Evolutionary conservation across 192 early-diverging fungal genomes (phyloP).

Genomic region (Coemansia sp.): DNA sequence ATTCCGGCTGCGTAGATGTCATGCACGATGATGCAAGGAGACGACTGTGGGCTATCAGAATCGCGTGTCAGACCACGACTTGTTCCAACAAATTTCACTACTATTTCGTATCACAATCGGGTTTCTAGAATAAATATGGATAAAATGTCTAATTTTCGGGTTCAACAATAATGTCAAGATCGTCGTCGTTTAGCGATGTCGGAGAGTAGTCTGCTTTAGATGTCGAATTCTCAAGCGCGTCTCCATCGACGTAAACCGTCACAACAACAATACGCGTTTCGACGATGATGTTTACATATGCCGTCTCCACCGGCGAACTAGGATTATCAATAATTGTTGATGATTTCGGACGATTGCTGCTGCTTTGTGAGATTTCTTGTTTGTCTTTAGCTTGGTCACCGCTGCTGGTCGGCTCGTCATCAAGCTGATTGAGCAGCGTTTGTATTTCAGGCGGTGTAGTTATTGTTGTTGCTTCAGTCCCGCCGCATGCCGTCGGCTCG

Average conservation of each 20-base stretch:
- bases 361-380: not conserved
- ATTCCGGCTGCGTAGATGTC: not conserved
- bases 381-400: not conserved
- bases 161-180: slow-evolving; percentile 6
- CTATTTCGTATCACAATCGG: too few species aligned
- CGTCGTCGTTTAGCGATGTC: not conserved
- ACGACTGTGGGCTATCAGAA: not conserved
- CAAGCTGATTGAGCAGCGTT: not conserved
- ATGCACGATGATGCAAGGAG: not conserved
- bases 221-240: not conserved
- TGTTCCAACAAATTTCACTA: too few species aligned
- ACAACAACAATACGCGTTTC: slow-evolving; percentile 3
- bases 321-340: slow-evolving; percentile 1
- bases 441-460: slow-evolving; percentile 29
- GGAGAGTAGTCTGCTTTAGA: not conserved
- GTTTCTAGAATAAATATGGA: too few species aligned
- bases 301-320: not conserved
- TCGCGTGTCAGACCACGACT: too few species aligned
- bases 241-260: slow-evolving; percentile 12
- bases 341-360: not conserved
- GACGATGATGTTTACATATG: not conserved
- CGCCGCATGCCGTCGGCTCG: slow-evolving; percentile 20
- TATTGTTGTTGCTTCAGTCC: slow-evolving; percentile 25
- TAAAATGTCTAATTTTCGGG: not conserved
- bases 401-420: not conserved